These are phyloP conservation scores for Arabidopsis lyrata DNA, from an alignment of 441 rosid species.

Conservation along the genomic window DNA sequence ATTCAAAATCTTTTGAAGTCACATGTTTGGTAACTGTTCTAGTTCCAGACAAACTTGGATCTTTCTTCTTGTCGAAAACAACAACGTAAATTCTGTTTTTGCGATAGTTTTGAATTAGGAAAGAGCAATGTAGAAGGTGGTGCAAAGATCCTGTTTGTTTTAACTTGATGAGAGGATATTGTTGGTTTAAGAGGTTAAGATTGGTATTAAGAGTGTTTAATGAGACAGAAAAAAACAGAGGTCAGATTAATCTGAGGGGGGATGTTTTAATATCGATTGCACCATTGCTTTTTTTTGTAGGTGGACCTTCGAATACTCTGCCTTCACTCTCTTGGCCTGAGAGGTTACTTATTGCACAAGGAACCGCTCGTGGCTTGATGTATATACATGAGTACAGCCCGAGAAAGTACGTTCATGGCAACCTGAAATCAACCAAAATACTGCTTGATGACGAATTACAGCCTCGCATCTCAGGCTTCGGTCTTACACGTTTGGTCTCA, in stretches of 20 bases:
- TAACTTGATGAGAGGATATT: background rate
- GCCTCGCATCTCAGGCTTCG: constrained; percentile 78
- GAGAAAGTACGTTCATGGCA: constrained; percentile 75
- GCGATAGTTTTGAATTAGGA: constrained; percentile 11
- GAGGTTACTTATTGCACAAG: constrained; percentile 81
- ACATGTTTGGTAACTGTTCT: constrained; percentile 30
- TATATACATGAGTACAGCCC: constrained; percentile 80
- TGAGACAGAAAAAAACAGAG: constrained; percentile 3
- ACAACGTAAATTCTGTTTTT: constrained; percentile 5
- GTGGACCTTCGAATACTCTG: constrained; percentile 54
- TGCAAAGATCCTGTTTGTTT: constrained; percentile 1
- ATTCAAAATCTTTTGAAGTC: constrained; percentile 7
- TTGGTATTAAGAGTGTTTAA: background rate
- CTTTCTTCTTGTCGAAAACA: constrained; percentile 23
- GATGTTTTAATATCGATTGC: constrained; percentile 8
- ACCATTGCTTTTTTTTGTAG: constrained; percentile 44
- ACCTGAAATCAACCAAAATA: constrained; percentile 79
- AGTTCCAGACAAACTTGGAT: constrained; percentile 31
- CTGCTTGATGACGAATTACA: constrained; percentile 80
- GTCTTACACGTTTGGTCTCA: constrained; percentile 64
- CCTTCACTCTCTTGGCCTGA: constrained; percentile 72
- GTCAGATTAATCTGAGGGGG: constrained; percentile 6
- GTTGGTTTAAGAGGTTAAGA: background rate
- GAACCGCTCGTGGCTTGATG: constrained; percentile 80
- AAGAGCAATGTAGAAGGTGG: background rate